Evolutionary conservation across 2,329 filamentous ascomycete species (phyloP), one percentile per base, ranked within the genome.

Genomic region (Fusarium penzigii): DNA sequence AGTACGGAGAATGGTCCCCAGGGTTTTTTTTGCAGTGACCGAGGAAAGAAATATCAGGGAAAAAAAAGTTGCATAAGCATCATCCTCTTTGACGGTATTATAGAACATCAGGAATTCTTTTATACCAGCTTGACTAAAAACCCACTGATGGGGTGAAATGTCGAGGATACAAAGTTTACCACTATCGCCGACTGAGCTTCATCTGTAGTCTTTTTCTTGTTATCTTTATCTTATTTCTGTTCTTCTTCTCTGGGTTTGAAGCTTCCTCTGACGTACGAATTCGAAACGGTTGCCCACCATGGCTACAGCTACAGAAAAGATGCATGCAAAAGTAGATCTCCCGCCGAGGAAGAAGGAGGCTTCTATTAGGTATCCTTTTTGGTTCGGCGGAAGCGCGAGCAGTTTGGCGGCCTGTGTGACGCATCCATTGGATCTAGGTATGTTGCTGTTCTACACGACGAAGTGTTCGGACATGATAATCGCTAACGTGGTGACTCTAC

Each of bases 381-480:
- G 93, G 94, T 97, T 99, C 72, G 94, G 94, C 58, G 94, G 94
- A 50, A 96, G 90, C 70, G 92, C 93, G 46, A 94, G 90, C 68
- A 95, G 90, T 70, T 87, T 94, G 78, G 93, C 93, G 38, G 92
- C 93, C 42, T 87, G 86, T 63, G 89, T 96, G 44, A 97, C 93
- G 29, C 93, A 97, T 79, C 93, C 93, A 45, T 78, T 97, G 68
- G 92, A 97, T 82, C 80, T 97, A 59, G 84, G 91, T 95, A 81
- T 72, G 87, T 77, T 46, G 29, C 14, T 51, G 40, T 46, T 25
- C 20, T 25, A 25, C 20, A 25, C 7, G 20, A 25, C 20, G 20
- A 25, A 5, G 20, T 25, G 20, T 25, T 25, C 7, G 7, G 20
- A 25, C 20, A 25, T 46, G 38, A 43, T 49, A 46, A 59, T 63